Conservation (phyloP, 306 rosid species). For the Castanea sativa region DNA sequence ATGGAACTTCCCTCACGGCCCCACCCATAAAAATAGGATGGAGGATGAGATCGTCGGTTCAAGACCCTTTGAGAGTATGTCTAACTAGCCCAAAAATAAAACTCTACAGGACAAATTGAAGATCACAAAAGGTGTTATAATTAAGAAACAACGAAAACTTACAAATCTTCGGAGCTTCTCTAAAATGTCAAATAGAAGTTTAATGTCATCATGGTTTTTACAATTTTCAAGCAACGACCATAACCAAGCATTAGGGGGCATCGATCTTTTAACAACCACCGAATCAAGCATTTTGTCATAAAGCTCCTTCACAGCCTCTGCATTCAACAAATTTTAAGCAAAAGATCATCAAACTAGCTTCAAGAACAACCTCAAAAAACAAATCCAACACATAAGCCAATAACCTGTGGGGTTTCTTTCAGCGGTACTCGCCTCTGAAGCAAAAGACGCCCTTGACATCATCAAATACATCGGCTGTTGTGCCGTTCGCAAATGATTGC, state of each 20-base stretch:
- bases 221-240: constrained; percentile 86
- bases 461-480: constrained; percentile 27
- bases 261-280: constrained; percentile 57
- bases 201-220: constrained; percentile 58
- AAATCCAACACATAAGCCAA: constrained; percentile 13
- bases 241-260: constrained; percentile 95
- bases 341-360: constrained; percentile 14
- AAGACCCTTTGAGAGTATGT: too few species aligned
- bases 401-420: constrained; percentile 60
- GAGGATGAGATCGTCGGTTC: too few species aligned
- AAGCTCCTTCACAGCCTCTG: constrained; percentile 75
- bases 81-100: background rate
- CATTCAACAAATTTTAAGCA: constrained; percentile 21
- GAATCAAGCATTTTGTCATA: constrained; percentile 74
- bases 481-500: constrained; percentile 17
- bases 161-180: constrained; percentile 80
- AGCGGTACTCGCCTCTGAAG: constrained; percentile 35
- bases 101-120: background rate
- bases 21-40: too few species aligned
- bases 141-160: constrained; percentile 31
- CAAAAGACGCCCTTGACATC: constrained; percentile 43
- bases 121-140: background rate
- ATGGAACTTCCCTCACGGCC: too few species aligned
- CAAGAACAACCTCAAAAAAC: constrained; percentile 1
- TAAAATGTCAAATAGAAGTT: constrained; percentile 70